These are phyloP conservation scores for Lasiosphaeria ovina DNA, from an alignment of 495 filamentous ascomycete species.

Conservation along the genomic window DNA sequence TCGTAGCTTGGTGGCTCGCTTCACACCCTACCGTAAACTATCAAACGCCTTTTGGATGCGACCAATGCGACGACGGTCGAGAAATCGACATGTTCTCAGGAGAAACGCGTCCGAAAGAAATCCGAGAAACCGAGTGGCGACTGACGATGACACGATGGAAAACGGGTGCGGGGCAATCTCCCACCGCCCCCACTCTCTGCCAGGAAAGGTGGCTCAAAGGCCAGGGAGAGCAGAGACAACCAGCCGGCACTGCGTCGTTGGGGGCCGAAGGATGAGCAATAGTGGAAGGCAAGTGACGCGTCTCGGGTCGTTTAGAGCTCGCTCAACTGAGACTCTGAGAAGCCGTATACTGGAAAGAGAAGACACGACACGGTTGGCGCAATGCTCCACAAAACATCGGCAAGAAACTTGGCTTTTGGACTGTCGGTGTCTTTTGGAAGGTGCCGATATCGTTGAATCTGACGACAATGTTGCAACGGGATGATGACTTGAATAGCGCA, in stretches of 20 bases:
- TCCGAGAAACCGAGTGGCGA: background rate
- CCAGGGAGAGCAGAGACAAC: background rate
- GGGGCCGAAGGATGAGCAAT: slow-evolving; percentile 1
- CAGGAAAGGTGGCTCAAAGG: background rate
- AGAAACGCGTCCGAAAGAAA: background rate
- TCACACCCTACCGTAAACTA: no score
- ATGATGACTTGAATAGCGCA: background rate
- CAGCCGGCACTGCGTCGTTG: background rate
- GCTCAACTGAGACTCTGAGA: background rate
- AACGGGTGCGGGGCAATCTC: background rate
- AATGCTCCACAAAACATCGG: background rate
- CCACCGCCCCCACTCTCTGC: background rate
- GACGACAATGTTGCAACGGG: background rate
- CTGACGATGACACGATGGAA: background rate
- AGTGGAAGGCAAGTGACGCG: background rate
- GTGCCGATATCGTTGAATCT: background rate
- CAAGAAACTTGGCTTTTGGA: background rate
- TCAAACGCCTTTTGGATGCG: no score
- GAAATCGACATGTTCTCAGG: no score
- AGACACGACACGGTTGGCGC: background rate
- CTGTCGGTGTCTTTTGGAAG: background rate
- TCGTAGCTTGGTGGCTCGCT: no score
- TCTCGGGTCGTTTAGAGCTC: background rate
- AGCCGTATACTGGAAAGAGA: background rate
- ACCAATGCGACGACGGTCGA: no score